Conservation (phyloP, 306 rosid species). For the Vigna hirtella region DNA sequence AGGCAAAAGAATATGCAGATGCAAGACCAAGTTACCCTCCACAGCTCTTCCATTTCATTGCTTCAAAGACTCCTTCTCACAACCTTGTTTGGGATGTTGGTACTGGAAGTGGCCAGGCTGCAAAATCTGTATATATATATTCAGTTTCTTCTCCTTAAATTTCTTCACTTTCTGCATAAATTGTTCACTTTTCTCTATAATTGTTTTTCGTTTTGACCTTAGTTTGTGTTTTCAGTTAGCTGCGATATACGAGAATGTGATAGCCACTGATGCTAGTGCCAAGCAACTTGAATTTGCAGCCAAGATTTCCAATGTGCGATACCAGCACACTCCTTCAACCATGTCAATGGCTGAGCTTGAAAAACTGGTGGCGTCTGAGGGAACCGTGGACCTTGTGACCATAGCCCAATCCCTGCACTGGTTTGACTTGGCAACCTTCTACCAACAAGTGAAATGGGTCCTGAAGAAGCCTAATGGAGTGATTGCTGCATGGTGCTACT, state of each 20-base stretch:
- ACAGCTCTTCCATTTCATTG: constrained; percentile 63
- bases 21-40: constrained; percentile 73
- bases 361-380: constrained; percentile 53
- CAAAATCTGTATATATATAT: constrained; percentile 52
- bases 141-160: not conserved
- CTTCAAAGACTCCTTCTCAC: constrained; percentile 70
- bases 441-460: constrained; percentile 58
- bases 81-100: constrained; percentile 86
- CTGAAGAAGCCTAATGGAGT: constrained; percentile 80
- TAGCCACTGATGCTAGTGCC: constrained; percentile 77
- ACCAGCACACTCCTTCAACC: constrained; percentile 58
- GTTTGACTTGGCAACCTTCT: constrained; percentile 70
- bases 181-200: too few species aligned
- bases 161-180: not conserved
- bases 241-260: constrained; percentile 61
- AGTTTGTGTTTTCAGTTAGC: constrained; percentile 53
- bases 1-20: constrained; percentile 63
- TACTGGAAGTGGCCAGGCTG: constrained; percentile 93
- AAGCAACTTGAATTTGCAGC: constrained; percentile 64
- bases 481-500: constrained; percentile 82
- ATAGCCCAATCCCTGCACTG: constrained; percentile 86
- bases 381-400: constrained; percentile 69
- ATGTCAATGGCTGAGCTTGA: constrained; percentile 63
- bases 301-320: constrained; percentile 63
- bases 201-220: not conserved